phyloP scores from a whole-genome alignment of 228 moss, liverwort and hornwort species.

The Sphagnum fallax region DNA sequence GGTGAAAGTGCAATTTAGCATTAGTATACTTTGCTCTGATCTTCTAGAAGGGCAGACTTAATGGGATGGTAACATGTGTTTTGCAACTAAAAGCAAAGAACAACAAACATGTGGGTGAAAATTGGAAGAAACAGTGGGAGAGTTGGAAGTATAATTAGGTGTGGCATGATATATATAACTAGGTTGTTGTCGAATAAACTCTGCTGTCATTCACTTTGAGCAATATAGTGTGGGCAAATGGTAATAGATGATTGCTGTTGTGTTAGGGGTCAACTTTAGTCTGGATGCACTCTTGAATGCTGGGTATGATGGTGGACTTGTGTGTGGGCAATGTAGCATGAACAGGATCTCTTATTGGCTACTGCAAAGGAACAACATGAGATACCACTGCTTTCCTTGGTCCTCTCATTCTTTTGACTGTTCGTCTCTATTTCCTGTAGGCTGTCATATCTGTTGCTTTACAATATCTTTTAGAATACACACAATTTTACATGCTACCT shows the following conservation, averaged over 20 bases:
- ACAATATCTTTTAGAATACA: background rate
- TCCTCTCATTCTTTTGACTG: too few relatives aligned
- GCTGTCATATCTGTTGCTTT: background rate
- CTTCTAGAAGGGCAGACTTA: background rate
- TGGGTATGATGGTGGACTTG: background rate
- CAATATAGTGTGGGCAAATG: background rate
- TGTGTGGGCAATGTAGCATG: conserved; percentile 17
- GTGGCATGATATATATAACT: background rate
- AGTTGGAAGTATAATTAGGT: conserved; percentile 30
- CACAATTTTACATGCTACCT: too few relatives aligned
- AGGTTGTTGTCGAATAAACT: background rate
- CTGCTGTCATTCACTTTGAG: background rate
- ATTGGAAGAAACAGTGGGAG: conserved; percentile 32
- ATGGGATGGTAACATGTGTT: background rate
- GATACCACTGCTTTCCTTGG: conserved; percentile 2
- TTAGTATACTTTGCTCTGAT: background rate
- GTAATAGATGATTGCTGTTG: background rate
- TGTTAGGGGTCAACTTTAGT: background rate
- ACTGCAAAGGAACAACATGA: conserved; percentile 59
- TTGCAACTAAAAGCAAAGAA: conserved; percentile 45
- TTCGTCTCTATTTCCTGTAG: too few relatives aligned
- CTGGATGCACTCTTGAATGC: background rate
- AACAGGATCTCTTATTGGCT: conserved; percentile 52
- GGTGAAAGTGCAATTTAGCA: too few relatives aligned
- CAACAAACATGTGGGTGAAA: conserved; percentile 41